Conservation (phyloP, 441 rosid species). For the Omphalea diandra region DNA sequence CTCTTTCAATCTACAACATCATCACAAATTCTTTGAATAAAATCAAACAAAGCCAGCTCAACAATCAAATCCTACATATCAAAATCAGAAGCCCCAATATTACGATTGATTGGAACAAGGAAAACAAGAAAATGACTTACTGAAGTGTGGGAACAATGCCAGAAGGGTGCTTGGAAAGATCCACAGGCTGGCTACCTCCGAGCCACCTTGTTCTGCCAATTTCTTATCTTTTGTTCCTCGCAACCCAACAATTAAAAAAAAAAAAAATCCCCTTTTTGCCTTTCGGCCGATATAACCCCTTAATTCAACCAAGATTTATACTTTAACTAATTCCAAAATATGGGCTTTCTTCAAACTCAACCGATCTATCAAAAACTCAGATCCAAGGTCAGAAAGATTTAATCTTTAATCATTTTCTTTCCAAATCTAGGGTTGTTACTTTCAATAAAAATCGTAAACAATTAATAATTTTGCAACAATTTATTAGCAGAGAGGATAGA, state of each 20-base stretch:
- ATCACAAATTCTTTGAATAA: not conserved
- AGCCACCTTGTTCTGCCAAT: constrained; percentile 74
- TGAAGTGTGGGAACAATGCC: constrained; percentile 95
- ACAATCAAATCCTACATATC: not conserved
- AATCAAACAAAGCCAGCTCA: not conserved
- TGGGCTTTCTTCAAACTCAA: not conserved
- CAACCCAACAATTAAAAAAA: not conserved
- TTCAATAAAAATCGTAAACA: not conserved
- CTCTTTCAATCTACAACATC: not conserved
- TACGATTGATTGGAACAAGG: not conserved
- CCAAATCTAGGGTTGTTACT: not conserved
- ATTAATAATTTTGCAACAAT: not conserved
- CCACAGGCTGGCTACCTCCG: constrained; percentile 93
- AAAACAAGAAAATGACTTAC: constrained; percentile 51
- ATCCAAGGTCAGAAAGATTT: not conserved
- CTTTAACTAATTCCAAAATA: not conserved
- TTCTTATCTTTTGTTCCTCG: constrained; percentile 11
- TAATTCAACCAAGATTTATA: not conserved
- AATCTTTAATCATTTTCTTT: not conserved
- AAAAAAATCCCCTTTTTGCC: not conserved
- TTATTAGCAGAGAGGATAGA: not conserved
- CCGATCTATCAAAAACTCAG: not conserved
- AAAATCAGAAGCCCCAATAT: too few relatives aligned
- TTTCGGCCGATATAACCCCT: not conserved
- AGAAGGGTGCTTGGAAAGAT: constrained; percentile 87